These are phyloP conservation scores for Xylaria sp. DNA, from an alignment of 495 filamentous ascomycete species.

Conservation along the genomic window DNA sequence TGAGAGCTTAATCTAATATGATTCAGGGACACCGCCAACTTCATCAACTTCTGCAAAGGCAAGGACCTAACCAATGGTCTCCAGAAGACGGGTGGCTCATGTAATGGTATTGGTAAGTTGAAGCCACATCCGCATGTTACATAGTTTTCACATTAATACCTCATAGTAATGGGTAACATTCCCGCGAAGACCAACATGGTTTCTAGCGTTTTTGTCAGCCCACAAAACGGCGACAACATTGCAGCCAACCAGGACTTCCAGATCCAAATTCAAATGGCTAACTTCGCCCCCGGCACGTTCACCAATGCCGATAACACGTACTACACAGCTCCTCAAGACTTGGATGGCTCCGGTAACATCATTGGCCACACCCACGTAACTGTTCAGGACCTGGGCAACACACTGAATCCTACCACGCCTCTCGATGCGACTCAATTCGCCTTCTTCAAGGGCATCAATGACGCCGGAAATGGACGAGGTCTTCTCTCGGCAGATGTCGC, in stretches of 20 bases:
- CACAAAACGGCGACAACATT: constrained; percentile 57
- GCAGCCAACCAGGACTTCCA: constrained; percentile 60
- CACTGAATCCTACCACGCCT: constrained; percentile 56
- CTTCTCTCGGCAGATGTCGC: constrained; percentile 60
- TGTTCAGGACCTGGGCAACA: constrained; percentile 64
- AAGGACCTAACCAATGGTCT: constrained; percentile 73
- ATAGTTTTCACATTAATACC: constrained; percentile 30
- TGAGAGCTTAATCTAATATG: constrained; percentile 24
- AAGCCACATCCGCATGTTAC: constrained; percentile 2
- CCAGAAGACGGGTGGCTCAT: constrained; percentile 70
- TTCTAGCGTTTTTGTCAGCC: constrained; percentile 67
- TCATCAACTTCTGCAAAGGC: constrained; percentile 74
- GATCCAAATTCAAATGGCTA: constrained; percentile 64
- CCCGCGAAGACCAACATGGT: constrained; percentile 69
- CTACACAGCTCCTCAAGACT: constrained; percentile 71
- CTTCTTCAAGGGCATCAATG: constrained; percentile 83
- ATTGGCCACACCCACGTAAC: constrained; percentile 78
- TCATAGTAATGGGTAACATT: constrained; percentile 73
- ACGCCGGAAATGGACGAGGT: constrained; percentile 70
- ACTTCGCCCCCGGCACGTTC: constrained; percentile 70
- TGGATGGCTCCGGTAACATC: constrained; percentile 60
- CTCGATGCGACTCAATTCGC: constrained; percentile 65
- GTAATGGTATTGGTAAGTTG: constrained; percentile 72
- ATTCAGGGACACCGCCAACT: constrained; percentile 61
- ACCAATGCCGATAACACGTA: constrained; percentile 70